Conservation (phyloP, 306 rosid species). For the Trifolium fragiferum region DNA sequence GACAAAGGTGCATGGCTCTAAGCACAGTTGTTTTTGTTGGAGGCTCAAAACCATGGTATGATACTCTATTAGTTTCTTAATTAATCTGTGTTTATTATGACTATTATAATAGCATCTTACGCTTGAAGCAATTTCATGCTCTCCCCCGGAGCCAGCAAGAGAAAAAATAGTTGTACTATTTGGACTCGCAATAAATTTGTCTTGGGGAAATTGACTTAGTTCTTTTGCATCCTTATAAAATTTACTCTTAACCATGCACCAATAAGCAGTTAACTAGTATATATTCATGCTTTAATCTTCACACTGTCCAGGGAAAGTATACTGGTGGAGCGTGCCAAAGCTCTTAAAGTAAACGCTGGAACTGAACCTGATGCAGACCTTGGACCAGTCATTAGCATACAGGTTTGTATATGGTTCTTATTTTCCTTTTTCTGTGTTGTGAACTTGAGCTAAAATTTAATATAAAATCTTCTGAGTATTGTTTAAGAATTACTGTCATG, state of each 20-base stretch:
- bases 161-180: not conserved
- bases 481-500: constrained; percentile 25
- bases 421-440: constrained; percentile 1
- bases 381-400: constrained; percentile 96
- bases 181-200: not conserved
- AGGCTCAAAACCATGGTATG: constrained; percentile 74
- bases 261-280: not conserved
- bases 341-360: constrained; percentile 83
- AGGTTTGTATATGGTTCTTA: constrained; percentile 48
- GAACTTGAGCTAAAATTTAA: not conserved
- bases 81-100: not conserved
- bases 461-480: not conserved
- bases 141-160: not conserved
- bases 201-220: not conserved
- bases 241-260: not conserved
- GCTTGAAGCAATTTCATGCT: not conserved
- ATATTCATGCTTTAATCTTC: constrained; percentile 1
- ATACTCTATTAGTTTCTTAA: constrained; percentile 19
- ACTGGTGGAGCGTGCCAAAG: constrained; percentile 66
- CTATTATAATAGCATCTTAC: not conserved
- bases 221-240: not conserved
- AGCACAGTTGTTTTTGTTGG: constrained; percentile 95
- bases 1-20: constrained; percentile 98
- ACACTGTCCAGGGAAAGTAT: constrained; percentile 61
- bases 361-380: constrained; percentile 89